phyloP scores from a whole-genome alignment of 108 stramenopile genomes.

The Aurantiochytrium sp. region DNA sequence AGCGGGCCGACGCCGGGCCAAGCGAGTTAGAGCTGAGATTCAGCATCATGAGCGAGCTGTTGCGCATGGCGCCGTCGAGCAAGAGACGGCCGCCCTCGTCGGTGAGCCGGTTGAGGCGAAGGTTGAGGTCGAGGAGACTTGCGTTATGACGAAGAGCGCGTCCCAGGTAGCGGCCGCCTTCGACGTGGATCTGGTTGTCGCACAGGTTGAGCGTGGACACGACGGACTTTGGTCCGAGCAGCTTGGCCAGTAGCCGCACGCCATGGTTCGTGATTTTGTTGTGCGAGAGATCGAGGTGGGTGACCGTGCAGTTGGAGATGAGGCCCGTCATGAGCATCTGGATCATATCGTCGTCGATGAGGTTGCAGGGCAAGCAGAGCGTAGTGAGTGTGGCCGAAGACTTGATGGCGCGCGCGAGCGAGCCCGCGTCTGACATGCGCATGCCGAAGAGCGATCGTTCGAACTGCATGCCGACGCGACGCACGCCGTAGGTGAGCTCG shows the following conservation, averaged over 20 bases:
- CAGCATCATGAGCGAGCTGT: slow-evolving; percentile 42
- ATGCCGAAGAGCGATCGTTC: slow-evolving; percentile 66
- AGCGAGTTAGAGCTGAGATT: slow-evolving; percentile 52
- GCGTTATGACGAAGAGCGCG: slow-evolving; percentile 53
- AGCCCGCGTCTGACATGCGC: slow-evolving; percentile 60
- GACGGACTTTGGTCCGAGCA: slow-evolving; percentile 52
- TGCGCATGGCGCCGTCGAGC: slow-evolving; percentile 50
- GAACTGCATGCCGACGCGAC: slow-evolving; percentile 59
- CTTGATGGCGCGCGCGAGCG: slow-evolving; percentile 52
- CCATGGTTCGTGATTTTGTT: slow-evolving; percentile 67
- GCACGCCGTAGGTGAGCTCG: slow-evolving; percentile 48
- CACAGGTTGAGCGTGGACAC: slow-evolving; percentile 55
- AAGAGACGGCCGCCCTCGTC: slow-evolving; percentile 62
- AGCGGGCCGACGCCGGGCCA: not conserved
- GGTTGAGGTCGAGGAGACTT: slow-evolving; percentile 49
- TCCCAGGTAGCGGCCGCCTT: slow-evolving; percentile 56
- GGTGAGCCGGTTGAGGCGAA: slow-evolving; percentile 59
- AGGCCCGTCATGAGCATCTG: slow-evolving; percentile 66
- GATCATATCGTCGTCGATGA: slow-evolving; percentile 64
- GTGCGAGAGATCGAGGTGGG: slow-evolving; percentile 63
- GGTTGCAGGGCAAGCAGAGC: slow-evolving; percentile 45
- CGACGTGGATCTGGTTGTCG: slow-evolving; percentile 61
- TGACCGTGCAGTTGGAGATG: slow-evolving; percentile 56
- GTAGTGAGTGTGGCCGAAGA: slow-evolving; percentile 44
- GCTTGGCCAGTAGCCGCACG: slow-evolving; percentile 49